Conservation (phyloP, 1,284 basidiomycete genomes). For the Trichosporon faecale region DNA sequence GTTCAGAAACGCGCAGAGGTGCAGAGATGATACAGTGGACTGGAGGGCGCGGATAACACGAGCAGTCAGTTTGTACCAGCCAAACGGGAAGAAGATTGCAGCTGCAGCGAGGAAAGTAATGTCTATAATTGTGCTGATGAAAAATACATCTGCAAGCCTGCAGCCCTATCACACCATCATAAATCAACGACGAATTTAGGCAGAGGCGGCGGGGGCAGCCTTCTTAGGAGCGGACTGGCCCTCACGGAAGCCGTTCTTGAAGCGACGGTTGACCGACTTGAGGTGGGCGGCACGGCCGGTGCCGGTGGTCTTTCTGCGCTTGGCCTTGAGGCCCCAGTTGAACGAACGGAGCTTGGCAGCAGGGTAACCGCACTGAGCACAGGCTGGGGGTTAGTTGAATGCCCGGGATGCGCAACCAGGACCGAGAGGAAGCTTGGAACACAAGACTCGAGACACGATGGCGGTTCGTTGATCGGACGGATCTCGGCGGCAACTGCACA, state of each 20-base stretch:
- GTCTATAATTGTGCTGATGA: slow-evolving; percentile 11
- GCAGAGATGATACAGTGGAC: neutral
- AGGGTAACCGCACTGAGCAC: slow-evolving; percentile 94
- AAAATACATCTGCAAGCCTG: slow-evolving; percentile 12
- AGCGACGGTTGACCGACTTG: slow-evolving; percentile 83
- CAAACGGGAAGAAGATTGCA: neutral
- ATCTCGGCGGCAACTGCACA: no score
- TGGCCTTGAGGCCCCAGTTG: slow-evolving; percentile 98
- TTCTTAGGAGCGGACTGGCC: slow-evolving; percentile 62
- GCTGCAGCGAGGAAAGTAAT: neutral
- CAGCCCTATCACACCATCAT: slow-evolving; percentile 9
- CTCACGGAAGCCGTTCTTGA: slow-evolving; percentile 94
- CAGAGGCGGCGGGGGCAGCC: slow-evolving; percentile 48
- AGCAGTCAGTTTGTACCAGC: neutral
- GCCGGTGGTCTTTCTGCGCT: slow-evolving; percentile 96
- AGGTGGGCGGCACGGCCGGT: slow-evolving; percentile 95
- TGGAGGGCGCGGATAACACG: neutral
- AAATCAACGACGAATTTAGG: slow-evolving; percentile 9
- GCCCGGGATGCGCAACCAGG: neutral
- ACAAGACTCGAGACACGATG: neutral
- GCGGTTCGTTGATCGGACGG: neutral
- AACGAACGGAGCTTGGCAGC: slow-evolving; percentile 91
- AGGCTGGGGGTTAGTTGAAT: slow-evolving; percentile 58
- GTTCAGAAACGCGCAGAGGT: neutral
- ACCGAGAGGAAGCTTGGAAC: neutral